Evolutionary conservation across 1,284 basidiomycete species (phyloP).

Genomic region (Coniferiporia weirii): DNA sequence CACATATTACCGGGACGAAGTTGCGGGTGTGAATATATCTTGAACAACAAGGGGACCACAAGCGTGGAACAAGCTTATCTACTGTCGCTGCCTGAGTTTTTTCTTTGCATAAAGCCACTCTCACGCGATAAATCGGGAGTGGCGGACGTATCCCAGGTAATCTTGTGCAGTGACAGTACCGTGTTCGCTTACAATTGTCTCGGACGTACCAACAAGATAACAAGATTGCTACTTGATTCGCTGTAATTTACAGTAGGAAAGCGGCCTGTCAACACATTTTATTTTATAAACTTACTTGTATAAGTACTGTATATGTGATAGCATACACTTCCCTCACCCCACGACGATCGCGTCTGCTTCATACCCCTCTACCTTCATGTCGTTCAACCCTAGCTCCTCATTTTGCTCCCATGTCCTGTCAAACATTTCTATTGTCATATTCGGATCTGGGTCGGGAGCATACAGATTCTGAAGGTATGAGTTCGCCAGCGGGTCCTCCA

Average conservation of each 20-base stretch:
- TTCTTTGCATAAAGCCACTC: too few relatives aligned
- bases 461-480: conserved; percentile 96
- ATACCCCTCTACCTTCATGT: conserved; percentile 91
- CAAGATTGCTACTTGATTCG: background rate
- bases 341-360: conserved; percentile 28
- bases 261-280: background rate
- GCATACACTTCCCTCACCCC: background rate
- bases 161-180: too few relatives aligned
- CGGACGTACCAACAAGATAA: too few relatives aligned
- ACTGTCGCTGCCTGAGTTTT: too few relatives aligned
- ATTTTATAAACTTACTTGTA: background rate
- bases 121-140: too few relatives aligned
- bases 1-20: too few relatives aligned
- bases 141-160: too few relatives aligned
- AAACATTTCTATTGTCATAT: conserved; percentile 83
- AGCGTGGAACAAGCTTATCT: background rate
- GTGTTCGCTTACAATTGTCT: too few relatives aligned
- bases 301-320: background rate
- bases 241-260: background rate
- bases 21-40: too few relatives aligned
- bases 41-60: background rate
- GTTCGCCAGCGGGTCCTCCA: conserved; percentile 95
- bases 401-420: conserved; percentile 88
- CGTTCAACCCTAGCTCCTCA: conserved; percentile 93
- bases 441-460: conserved; percentile 88